Evolutionary conservation across 306 rosid genomes (phyloP), one percentile per base, ranked within the genome.

Genomic region (Abrus precatorius): DNA sequence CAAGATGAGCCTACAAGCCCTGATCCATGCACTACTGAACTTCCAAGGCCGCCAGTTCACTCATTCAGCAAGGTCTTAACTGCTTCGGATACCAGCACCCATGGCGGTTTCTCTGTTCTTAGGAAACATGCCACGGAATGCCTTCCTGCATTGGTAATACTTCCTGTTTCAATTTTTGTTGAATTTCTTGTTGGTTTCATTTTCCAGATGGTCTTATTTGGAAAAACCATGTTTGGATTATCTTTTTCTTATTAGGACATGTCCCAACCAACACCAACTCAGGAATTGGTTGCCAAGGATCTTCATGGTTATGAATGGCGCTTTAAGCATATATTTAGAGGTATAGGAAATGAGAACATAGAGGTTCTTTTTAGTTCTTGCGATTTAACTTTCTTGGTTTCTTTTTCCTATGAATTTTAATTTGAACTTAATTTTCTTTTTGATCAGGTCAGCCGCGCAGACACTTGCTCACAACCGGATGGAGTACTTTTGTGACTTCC

Each of bases 401-500:
- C 20, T 20, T 20, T 74, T 11, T 33, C 57, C 11, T 69, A 45
- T 65, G 13, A 34, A 41, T 55, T 75, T 80, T 68, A 36, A 67
- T 30, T 61, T 75, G 48, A 60, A 59, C 78, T 12, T 82, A 3
- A 54, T 53, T 71, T 47, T 28, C 32, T 81, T 62, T 66, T 74
- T 85, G 70, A 74, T 75, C 91, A 95, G 99, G 99, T 85, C 97
- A 93, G 72, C 99, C 99, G 20, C 94, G 98, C 62, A 87, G 99
- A 61, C 99, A 95, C 88, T 90, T 95, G 86, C 97, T 95, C 41
- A 93, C 97, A 7, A 95, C 98, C 59, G 99, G 99, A 38, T 95
- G 99, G 99, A 95, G 99, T 86, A 89, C 95, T 30, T 95, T 95
- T 78, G 99, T 95, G 72, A 91, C 96, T 55, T 91, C 98, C n/a